Base-by-base conservation (phyloP, 768 basidiomycete genomes). In the Boletus speciosus region DNA sequence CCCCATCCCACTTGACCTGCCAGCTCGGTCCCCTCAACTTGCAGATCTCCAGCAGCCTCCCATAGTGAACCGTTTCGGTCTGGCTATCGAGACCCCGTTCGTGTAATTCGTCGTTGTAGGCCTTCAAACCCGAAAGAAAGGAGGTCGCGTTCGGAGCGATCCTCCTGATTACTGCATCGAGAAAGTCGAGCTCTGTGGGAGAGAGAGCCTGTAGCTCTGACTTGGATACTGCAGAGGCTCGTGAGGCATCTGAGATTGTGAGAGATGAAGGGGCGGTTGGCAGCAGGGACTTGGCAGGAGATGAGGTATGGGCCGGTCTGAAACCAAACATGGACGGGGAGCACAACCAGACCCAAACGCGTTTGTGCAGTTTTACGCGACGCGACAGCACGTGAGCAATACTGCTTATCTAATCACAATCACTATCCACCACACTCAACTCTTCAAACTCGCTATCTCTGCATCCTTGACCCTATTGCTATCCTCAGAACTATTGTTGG, bases 91-190 rank as follows among this genome's bases (percentile, higher is more conserved):
- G 71, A 3, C 86, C 86, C 2, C 84, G 79, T 60, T 88, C 86
- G 54, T 80, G 78, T 23, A 93, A 72, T 21, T 92, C 81, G 52
- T 88, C 84, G 63, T 85, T 89, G 70, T 94, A 93, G 0, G 90
- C 87, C 65, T 88, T 90, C 76, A 91, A 85, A n/a, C 92, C 81
- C 5, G 82, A 80, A 37, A 90, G 76, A 63, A 93, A 93, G 0
- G 87, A 87, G 5, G 87, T 87, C 15, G 89, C 86, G 9, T 77
- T 72, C 8, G 81, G 74, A 6, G 85, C 78, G 40, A 87, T 89
- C 49, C 85, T 83, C 54, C 74, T 65, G 27, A 94, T 82, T 12
- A 94, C 86, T 23, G 82, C 80, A 58, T 93, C 87, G 42, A 94
- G 75, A 59, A 93, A 78, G 43, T 82, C 77, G 57, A 92, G 76